These are phyloP conservation scores for Clonostachys solani DNA, from an alignment of 2,329 filamentous ascomycete species.

Conservation along the genomic window DNA sequence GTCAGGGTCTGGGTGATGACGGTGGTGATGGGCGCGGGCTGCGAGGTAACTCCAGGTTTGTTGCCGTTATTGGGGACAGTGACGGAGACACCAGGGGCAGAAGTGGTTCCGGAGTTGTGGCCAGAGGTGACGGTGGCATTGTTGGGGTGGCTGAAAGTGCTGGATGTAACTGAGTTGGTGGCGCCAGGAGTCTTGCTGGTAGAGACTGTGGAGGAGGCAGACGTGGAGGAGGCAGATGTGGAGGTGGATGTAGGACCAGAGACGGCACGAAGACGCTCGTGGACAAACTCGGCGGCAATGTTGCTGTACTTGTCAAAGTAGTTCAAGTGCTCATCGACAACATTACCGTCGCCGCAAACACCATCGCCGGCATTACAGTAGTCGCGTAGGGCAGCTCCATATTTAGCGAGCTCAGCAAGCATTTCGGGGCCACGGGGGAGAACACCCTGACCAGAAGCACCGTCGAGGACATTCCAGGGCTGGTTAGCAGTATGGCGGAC, in stretches of 20 bases:
- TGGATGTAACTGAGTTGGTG: too few species aligned
- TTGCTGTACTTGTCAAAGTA: conserved; percentile 27
- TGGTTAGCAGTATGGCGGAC: conserved; percentile 25
- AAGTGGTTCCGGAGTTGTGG: too few species aligned
- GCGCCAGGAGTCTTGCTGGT: too few species aligned
- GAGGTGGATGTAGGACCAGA: neutral
- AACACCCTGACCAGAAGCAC: conserved; percentile 14
- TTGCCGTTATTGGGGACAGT: too few species aligned
- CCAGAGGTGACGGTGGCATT: too few species aligned
- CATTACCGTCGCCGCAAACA: conserved; percentile 29
- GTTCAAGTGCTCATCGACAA: conserved; percentile 23
- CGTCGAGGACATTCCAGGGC: conserved; percentile 22
- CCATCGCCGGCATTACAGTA: conserved; percentile 31
- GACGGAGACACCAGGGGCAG: too few species aligned
- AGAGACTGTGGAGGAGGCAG: too few species aligned
- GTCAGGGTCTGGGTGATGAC: too few species aligned
- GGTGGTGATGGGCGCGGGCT: too few species aligned
- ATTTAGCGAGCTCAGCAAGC: conserved; percentile 18
- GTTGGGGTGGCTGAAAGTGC: too few species aligned
- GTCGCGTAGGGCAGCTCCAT: conserved; percentile 15
- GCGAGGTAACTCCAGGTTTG: too few species aligned
- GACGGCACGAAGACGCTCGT: neutral
- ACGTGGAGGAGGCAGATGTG: neutral
- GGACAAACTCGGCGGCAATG: conserved; percentile 9
- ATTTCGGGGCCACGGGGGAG: conserved; percentile 20